Conservation (phyloP, 2,329 filamentous ascomycete genomes). For the Hymenoscyphus salicellus region DNA sequence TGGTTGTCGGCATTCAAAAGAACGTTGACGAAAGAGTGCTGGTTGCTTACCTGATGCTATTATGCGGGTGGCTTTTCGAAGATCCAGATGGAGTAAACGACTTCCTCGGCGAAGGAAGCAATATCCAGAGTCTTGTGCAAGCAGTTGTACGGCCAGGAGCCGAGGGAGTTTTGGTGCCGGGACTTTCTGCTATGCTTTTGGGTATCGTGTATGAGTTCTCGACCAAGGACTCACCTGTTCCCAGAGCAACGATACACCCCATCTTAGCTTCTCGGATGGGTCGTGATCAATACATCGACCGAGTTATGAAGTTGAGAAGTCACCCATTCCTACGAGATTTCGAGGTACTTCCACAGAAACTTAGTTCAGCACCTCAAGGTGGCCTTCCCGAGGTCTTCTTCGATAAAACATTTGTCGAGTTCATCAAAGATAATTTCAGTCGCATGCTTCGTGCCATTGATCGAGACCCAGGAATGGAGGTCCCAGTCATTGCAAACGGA, state of each 20-base stretch:
- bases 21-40: constrained; percentile 75
- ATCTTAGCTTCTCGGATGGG: constrained; percentile 75
- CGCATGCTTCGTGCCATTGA: constrained; percentile 82
- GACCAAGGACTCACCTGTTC: constrained; percentile 90
- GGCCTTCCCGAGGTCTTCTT: constrained; percentile 79
- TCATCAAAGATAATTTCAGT: constrained; percentile 94
- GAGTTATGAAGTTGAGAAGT: constrained; percentile 71
- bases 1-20: constrained; percentile 75
- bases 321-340: constrained; percentile 82
- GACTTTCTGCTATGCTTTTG: constrained; percentile 78
- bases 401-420: constrained; percentile 82
- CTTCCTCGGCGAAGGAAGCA: constrained; percentile 87
- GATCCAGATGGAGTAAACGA: constrained; percentile 89
- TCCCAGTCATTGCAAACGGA: constrained; percentile 74
- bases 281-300: constrained; percentile 82
- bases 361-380: constrained; percentile 50
- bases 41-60: constrained; percentile 83
- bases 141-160: constrained; percentile 58
- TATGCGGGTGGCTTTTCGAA: constrained; percentile 88
- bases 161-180: constrained; percentile 68
- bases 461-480: constrained; percentile 82
- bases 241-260: constrained; percentile 74
- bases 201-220: constrained; percentile 96
- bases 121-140: constrained; percentile 81
- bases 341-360: constrained; percentile 75